Evolutionary conservation across 768 basidiomycete genomes (phyloP), one percentile per base, ranked within the genome.

Genomic region (Amanita inopinata): DNA sequence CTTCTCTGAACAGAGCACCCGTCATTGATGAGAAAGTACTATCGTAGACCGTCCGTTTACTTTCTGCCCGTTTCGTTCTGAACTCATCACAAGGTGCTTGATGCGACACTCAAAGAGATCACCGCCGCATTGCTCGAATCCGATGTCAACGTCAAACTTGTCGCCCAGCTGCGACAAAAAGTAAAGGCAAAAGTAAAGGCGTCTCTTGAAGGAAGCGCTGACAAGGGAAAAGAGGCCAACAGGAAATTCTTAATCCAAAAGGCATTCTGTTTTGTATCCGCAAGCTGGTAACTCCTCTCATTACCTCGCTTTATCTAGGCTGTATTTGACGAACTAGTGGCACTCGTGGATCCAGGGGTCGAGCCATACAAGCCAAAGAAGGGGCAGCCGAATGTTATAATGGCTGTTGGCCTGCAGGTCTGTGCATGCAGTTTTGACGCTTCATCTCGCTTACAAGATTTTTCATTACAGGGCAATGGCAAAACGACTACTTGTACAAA

Each of bases 401-500:
- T 99, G 96, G 90, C 90, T 27, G 92, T 97, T 47, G 92, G 92
- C 61, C 75, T 97, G 31, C 92, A 96, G 73, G 90, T 87, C 51
- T 47, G 72, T 56, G 33, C 23, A 18, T 28, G 35, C 12, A 7
- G 33, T 7, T 43, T 41, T 12, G 23, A 14, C 15, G n/a, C 12
- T 40, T 25, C 37, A 19, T 33, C 27, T 12, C 15, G 23, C 24
- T 22, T 19, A 47, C 22, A 41, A 34, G 38, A 34, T 10, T 10
- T 36, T n/a, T 35, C 34, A 45, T 23, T 33, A 23, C 52, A 94
- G 89, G 92, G 92, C 38, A 96, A 94, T 40, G 96, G 96, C 32
- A 99, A 99, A 71, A 99, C 96, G 3, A 99, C 96, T 15, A 97
- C 94, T 30, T 99, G 96, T 63, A 99, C 96, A 7, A 99, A 98